Evolutionary conservation across 805 yeast species (phyloP), one percentile per base, ranked within the genome.

Genomic region (Kuraishia cidri): DNA sequence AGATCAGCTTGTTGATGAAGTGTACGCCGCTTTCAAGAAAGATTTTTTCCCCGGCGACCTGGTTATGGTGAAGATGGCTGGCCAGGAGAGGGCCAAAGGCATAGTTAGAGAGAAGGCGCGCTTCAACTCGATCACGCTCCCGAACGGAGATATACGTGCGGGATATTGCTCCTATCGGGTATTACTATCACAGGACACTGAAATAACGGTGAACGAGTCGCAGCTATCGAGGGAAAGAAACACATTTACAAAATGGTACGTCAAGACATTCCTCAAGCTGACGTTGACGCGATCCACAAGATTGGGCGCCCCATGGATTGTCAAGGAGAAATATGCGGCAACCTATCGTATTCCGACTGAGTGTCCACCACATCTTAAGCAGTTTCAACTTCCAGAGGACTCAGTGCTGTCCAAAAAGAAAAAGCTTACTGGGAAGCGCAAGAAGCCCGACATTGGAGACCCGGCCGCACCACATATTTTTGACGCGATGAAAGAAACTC

Each of bases 221-320:
- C 80, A 82, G 44, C 73, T 92, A 15, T 62, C 80, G 22, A 68
- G 98, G 42, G 96, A 90, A 49, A 68, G 97, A 38, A 79, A 80
- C 39, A 69, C 80, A 34, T 88, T 87, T 60, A 88, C 97, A 7
- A 92, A 90, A 54, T 80, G 88, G 74, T 69, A 82, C 34, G 81
- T 92, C 24, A 82, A 88, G 52, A 79, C 95, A n/a, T 79, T 92
- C 51, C 68, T 88, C 50, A 83, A 88, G 56, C 68, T 83, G 51
- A 70, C 85, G 29, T 69, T 85, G 50, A 66, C 81, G 6, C 73
- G 95, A 35, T 83, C 88, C 2, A 69, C 79, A 34, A 84, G 82
- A 65, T 65, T 79, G 27, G 97, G 97, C 3, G 90, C 97, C 3
- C 97, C 97, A 3, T 92, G 97, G 97, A 76, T 90, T 14, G 92